Conservation (phyloP, 2,329 filamentous ascomycete species). For the Gliomastix tumulicola region DNA sequence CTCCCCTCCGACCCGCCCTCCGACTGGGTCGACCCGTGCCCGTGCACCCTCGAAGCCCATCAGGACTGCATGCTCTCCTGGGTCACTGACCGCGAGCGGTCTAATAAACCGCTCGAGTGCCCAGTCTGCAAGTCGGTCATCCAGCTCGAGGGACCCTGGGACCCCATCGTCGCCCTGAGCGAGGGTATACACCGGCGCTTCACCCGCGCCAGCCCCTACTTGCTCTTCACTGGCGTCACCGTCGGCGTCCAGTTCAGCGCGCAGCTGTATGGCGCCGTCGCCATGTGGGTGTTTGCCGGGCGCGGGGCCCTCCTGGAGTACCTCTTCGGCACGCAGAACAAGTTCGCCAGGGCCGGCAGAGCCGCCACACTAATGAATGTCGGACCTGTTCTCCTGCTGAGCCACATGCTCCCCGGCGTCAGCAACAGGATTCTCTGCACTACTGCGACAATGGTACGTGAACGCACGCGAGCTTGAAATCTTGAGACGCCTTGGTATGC, state of each 20-base stretch:
- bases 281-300: conserved; percentile 46
- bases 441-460: conserved; percentile 30
- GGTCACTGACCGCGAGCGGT: conserved; percentile 79
- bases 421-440: conserved; percentile 34
- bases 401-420: conserved; percentile 34
- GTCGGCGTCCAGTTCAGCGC: conserved; percentile 43
- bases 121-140: conserved; percentile 87
- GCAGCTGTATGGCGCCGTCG: conserved; percentile 44
- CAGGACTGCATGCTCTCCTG: conserved; percentile 85
- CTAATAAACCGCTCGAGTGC: conserved; percentile 64
- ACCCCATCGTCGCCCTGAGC: conserved; percentile 62
- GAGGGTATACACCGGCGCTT: conserved; percentile 49
- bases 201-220: conserved; percentile 48
- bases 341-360: conserved; percentile 14
- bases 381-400: conserved; percentile 36
- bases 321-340: conserved; percentile 23
- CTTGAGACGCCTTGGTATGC: no score
- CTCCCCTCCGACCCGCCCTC: conserved; percentile 37
- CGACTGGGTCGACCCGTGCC: conserved; percentile 81
- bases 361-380: conserved; percentile 33
- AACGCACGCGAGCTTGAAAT: no score
- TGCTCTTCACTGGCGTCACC: conserved; percentile 55
- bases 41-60: conserved; percentile 84
- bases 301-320: conserved; percentile 33
- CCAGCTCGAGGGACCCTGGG: conserved; percentile 65